phyloP scores from a whole-genome alignment of 75 land plant genomes.

The Ceratopteris richardii region DNA sequence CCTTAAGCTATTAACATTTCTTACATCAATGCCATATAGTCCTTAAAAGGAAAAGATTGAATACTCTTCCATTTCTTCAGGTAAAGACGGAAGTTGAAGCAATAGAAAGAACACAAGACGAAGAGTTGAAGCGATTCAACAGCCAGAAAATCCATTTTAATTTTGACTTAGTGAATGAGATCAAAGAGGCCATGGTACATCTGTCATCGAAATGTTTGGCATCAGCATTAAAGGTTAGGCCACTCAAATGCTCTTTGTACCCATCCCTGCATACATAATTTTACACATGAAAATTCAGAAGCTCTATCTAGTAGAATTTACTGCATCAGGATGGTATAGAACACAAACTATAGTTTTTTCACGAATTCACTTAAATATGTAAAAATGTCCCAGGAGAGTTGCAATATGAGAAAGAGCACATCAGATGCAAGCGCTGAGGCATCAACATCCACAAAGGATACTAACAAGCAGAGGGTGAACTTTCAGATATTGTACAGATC shows the following conservation, averaged over 20 bases:
- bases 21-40: too few species aligned
- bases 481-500: constrained; percentile 42
- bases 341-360: too few species aligned
- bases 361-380: too few species aligned
- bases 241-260: neutral
- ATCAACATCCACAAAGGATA: constrained; percentile 3
- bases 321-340: too few species aligned
- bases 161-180: constrained; percentile 27
- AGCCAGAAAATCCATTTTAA: constrained; percentile 46
- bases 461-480: neutral
- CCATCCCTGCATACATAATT: neutral
- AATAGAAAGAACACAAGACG: constrained; percentile 54
- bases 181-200: constrained; percentile 59
- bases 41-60: too few species aligned
- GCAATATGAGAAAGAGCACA: neutral
- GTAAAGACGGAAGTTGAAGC: constrained; percentile 46
- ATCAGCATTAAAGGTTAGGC: constrained; percentile 45
- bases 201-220: constrained; percentile 57
- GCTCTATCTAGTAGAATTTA: too few species aligned
- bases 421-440: constrained; percentile 15
- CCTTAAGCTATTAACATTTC: too few species aligned
- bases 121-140: constrained; percentile 43
- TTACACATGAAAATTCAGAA: too few species aligned
- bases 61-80: constrained; percentile 8
- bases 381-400: too few species aligned